A percentile compares a stretch with the other conserved stretches of the same genome.
Evolutionary conservation across 768 basidiomycete genomes (phyloP).

Genomic region (Arthromyces matolae): DNA sequence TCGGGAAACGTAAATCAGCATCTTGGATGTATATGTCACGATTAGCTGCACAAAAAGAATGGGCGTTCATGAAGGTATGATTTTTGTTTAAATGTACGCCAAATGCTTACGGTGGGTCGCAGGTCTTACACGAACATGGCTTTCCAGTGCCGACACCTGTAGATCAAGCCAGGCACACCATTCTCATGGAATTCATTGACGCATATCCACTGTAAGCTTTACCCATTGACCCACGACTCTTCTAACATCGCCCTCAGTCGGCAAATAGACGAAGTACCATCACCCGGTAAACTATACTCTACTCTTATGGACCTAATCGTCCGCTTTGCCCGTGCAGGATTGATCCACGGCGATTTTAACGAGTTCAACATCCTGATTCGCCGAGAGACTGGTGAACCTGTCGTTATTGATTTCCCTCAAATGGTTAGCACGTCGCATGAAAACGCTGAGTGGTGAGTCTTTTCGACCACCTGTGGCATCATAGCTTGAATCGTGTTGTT

Average conservation of each 20-base stretch:
- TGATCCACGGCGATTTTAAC: constrained; percentile 99
- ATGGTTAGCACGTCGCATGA: constrained; percentile 97
- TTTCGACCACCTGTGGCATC: constrained; percentile 1
- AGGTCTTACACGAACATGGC: constrained; percentile 88
- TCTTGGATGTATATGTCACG: constrained; percentile 99
- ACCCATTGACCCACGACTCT: constrained; percentile 2
- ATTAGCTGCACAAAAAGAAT: constrained; percentile 94
- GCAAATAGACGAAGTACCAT: constrained; percentile 78
- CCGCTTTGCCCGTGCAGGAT: constrained; percentile 85
- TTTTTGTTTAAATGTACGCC: not conserved
- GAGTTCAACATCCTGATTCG: constrained; percentile 98
- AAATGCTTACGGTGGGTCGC: not conserved
- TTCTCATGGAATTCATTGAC: constrained; percentile 95
- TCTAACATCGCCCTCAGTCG: constrained; percentile 49
- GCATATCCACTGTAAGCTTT: constrained; percentile 83
- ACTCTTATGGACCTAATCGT: constrained; percentile 93
- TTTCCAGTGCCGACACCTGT: constrained; percentile 94
- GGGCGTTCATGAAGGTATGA: constrained; percentile 94
- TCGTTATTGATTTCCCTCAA: constrained; percentile 98
- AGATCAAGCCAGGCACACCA: constrained; percentile 92
- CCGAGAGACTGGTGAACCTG: constrained; percentile 65
- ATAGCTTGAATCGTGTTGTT: constrained; percentile 7
- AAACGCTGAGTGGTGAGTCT: constrained; percentile 89
- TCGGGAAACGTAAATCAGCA: constrained; percentile 92
- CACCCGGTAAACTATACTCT: constrained; percentile 89